Percentiles rank a stretch among this genome's conserved stretches.
These are phyloP conservation scores for Hanseniaspora guilliermondii DNA, from an alignment of 805 yeast genomes.

Conservation along the genomic window DNA sequence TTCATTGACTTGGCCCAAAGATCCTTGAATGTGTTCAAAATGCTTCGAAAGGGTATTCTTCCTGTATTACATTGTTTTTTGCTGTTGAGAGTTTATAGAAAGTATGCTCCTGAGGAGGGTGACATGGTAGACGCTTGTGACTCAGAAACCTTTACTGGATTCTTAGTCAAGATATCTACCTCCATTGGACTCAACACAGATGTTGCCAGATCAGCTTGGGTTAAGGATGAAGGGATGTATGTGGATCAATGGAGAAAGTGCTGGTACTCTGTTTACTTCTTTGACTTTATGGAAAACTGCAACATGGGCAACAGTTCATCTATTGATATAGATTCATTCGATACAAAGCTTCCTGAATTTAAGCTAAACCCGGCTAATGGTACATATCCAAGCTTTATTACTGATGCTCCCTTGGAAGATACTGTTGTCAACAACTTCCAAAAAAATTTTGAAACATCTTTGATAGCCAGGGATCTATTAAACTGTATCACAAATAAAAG, in stretches of 20 bases:
- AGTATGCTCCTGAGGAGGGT: slow-evolving; percentile 44
- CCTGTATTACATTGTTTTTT: slow-evolving; percentile 44
- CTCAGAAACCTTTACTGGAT: slow-evolving; percentile 36
- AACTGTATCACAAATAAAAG: slow-evolving; percentile 32
- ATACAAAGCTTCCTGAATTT: slow-evolving; percentile 39
- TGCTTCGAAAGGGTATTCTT: slow-evolving; percentile 37
- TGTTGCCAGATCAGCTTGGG: slow-evolving; percentile 29
- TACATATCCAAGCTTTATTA: slow-evolving; percentile 29
- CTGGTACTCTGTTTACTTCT: slow-evolving; percentile 40
- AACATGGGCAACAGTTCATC: slow-evolving; percentile 38
- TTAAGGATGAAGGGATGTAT: slow-evolving; percentile 19
- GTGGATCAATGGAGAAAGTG: slow-evolving; percentile 44
- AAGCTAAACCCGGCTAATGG: slow-evolving; percentile 20
- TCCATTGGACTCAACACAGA: slow-evolving; percentile 50
- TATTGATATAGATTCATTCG: slow-evolving; percentile 33
- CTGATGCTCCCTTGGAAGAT: slow-evolving; percentile 33
- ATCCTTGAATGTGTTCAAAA: slow-evolving; percentile 44
- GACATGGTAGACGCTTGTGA: slow-evolving; percentile 42
- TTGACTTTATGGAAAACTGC: slow-evolving; percentile 36
- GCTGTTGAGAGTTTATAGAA: slow-evolving; percentile 39
- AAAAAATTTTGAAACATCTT: slow-evolving; percentile 26
- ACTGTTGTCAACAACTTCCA: slow-evolving; percentile 29
- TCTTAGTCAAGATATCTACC: slow-evolving; percentile 43
- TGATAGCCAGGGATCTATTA: slow-evolving; percentile 27
- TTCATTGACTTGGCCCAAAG: slow-evolving; percentile 39